Evolutionary conservation across 352 stramenopile genomes (phyloP).

Genomic region (Phytophthora litchii): DNA sequence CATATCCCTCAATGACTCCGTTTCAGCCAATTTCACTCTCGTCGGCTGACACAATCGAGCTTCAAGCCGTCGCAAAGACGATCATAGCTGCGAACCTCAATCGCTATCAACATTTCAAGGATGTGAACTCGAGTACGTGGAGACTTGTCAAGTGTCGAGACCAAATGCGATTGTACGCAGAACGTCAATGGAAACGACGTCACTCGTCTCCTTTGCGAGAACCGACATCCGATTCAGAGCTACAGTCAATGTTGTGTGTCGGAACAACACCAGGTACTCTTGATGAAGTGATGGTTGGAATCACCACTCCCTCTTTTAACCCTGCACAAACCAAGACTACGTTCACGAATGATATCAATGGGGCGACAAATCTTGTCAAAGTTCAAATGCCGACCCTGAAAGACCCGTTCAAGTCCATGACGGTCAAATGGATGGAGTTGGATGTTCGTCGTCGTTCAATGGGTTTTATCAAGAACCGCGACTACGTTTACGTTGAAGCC

Average conservation of each 20-base stretch:
- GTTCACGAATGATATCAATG: constrained; percentile 39
- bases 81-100: constrained; percentile 38
- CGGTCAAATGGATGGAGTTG: constrained; percentile 38
- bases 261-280: constrained; percentile 33
- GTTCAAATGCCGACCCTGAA: constrained; percentile 32
- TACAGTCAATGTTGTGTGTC: constrained; percentile 26
- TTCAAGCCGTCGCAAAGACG: constrained; percentile 32
- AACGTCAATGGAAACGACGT: constrained; percentile 12
- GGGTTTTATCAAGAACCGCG: constrained; percentile 40
- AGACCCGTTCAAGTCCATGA: constrained; percentile 41
- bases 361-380: constrained; percentile 25
- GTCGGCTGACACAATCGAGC: constrained; percentile 14
- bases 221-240: background rate
- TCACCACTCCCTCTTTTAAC: constrained; percentile 31
- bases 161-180: constrained; percentile 24
- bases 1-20: constrained; percentile 13
- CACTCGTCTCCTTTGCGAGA: background rate
- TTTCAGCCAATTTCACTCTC: constrained; percentile 37
- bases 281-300: constrained; percentile 36
- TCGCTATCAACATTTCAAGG: constrained; percentile 34
- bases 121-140: constrained; percentile 19
- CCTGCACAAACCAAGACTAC: constrained; percentile 30
- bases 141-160: constrained; percentile 32
- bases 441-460: constrained; percentile 30
- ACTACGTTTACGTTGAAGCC: constrained; percentile 60